phyloP scores from a whole-genome alignment of 164 flowering plant species.

The Stephania japonica region DNA sequence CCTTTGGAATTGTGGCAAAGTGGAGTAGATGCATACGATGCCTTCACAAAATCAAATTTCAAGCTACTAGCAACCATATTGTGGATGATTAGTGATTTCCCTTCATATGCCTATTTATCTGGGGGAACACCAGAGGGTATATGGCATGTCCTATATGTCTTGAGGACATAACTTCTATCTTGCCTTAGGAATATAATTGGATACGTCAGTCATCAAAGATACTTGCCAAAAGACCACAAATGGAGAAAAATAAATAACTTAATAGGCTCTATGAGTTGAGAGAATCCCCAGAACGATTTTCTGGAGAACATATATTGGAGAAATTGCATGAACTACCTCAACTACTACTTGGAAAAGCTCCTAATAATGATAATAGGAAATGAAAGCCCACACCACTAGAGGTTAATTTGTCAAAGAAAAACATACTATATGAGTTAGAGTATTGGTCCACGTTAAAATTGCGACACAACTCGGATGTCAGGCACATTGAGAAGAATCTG shows the following conservation, averaged over 20 bases:
- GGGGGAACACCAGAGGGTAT: no score
- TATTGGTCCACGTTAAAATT: neutral
- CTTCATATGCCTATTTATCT: no score
- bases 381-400: neutral
- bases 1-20: neutral
- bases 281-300: neutral
- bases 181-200: neutral
- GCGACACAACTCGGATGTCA: neutral
- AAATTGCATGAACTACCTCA: no score
- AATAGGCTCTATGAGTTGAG: neutral
- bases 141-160: no score
- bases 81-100: no score
- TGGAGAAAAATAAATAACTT: neutral
- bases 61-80: no score
- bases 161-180: neutral
- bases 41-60: no score
- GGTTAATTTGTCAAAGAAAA: neutral
- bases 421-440: neutral
- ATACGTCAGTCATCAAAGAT: no score
- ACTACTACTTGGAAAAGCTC: neutral
- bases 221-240: no score
- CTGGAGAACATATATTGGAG: neutral
- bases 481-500: neutral
- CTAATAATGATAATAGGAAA: neutral
- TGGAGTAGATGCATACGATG: neutral